Percentiles rank a stretch among this genome's conserved stretches.
Conservation (phyloP, 2,329 filamentous ascomycete species). For the Trichoderma lentiforme region DNA sequence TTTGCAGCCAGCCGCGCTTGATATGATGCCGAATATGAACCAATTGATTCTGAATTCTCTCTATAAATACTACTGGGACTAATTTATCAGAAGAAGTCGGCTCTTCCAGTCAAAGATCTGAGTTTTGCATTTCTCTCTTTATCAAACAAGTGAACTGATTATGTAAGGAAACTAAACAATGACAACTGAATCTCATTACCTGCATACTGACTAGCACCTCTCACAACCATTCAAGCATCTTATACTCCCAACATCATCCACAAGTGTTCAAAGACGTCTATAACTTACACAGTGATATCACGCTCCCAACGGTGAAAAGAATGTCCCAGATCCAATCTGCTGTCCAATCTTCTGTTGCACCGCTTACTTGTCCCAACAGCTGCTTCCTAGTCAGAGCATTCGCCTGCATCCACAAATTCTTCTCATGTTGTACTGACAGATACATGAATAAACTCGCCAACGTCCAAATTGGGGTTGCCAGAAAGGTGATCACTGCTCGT, state of each 20-base stretch:
- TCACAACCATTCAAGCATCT: neutral
- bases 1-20: neutral
- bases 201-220: neutral
- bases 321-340: neutral
- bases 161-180: neutral
- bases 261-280: neutral
- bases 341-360: neutral
- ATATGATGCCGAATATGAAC: neutral
- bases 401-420: slow-evolving; percentile 30
- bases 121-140: neutral
- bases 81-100: neutral
- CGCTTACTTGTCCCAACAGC: slow-evolving; percentile 23
- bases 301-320: neutral
- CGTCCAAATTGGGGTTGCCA: slow-evolving; percentile 19
- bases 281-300: neutral
- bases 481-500: neutral
- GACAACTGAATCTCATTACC: neutral
- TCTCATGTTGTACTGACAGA: slow-evolving; percentile 21
- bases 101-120: neutral
- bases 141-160: neutral
- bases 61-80: neutral
- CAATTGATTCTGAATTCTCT: neutral
- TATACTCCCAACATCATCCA: neutral
- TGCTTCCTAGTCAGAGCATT: slow-evolving; percentile 32
- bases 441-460: slow-evolving; percentile 20